Base-by-base conservation (phyloP, 1,139 yeast genomes). In the Pichia inconspicua region DNA sequence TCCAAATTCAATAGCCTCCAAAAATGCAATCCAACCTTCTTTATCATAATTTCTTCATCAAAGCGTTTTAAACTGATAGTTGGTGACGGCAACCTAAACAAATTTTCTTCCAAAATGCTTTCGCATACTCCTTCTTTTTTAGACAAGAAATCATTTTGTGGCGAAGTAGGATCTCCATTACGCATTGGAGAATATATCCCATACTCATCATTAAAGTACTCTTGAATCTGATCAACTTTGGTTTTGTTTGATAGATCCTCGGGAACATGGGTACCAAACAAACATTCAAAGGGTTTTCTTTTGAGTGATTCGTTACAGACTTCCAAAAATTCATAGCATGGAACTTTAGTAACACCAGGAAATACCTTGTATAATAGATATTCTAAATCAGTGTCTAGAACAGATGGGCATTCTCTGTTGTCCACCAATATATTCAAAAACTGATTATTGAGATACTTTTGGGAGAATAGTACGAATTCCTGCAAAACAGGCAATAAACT, bases 1-100 rank as follows among this genome's bases (percentile, higher is more conserved):
- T 74, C 71, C 46, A 83, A 71, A 50, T 77, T 75, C 54, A 84
- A 62, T 51, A 73, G 64, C 47, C 72, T 74, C 87, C 87, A 81
- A 52, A 77, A 73, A 17, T 69, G 63, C 7, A 77, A 45, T 15
- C 70, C 63, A 25, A 64, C 55, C 5, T 67, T 59, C 45, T 64
- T 63, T 6, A 69, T 56, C 4, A 63, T 61, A 35, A 71, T 52
- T 6, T 59, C 60, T 40, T 69, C 66, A 34, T 59, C 56, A 15
- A 61, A 45, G 22, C 72, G 52, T 46, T 58, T 64, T 2, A 68
- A 61, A 42, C 59, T 66, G 12, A 69, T 42, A 25, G 56, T 53
- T 0, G 74, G 68, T 4, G 66, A 55, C 4, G 66, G 62, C 11
- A 69, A 57, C 15, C 61, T 52, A 47, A 68, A 69, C 4, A 67